Percentiles rank a stretch among this genome's conserved stretches.
phyloP scores from a whole-genome alignment of 2,329 filamentous ascomycete genomes.

The Nigrograna mackinnonii region DNA sequence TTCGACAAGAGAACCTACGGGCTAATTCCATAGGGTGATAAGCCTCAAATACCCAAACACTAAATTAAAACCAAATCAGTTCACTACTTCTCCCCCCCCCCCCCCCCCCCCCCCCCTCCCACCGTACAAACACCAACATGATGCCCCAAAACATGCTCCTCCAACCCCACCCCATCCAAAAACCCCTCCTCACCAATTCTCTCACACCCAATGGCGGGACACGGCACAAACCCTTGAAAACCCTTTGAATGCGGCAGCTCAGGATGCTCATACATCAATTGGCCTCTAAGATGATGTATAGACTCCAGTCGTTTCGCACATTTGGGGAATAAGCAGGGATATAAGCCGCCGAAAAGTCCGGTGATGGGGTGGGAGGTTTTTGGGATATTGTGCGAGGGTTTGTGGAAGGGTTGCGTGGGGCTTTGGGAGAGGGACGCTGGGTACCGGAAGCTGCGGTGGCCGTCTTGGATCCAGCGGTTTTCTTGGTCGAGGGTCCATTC shows the following conservation, averaged over 20 bases:
- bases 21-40: no score
- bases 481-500: slow-evolving; percentile 3
- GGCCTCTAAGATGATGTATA: slow-evolving; percentile 1
- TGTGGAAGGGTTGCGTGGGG: slow-evolving; percentile 73
- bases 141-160: slow-evolving; percentile 5
- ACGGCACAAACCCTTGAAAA: slow-evolving; percentile 1
- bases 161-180: slow-evolving; percentile 1
- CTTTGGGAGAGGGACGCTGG: slow-evolving; percentile 64
- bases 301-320: not conserved
- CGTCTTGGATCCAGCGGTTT: slow-evolving; percentile 5
- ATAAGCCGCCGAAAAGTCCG: not conserved
- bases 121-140: slow-evolving; percentile 4
- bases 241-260: not conserved
- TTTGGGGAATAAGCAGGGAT: slow-evolving; percentile 1
- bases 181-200: slow-evolving; percentile 5
- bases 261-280: slow-evolving; percentile 5
- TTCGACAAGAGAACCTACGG: no score
- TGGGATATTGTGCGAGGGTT: slow-evolving; percentile 28
- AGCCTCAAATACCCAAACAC: no score
- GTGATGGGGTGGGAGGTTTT: not conserved
- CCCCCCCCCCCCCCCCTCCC: not conserved
- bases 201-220: slow-evolving; percentile 6
- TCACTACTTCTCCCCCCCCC: no score
- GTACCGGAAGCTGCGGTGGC: slow-evolving; percentile 3
- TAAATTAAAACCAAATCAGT: no score